Evolutionary conservation across 768 basidiomycete species (phyloP), one percentile per base, ranked within the genome.

Genomic region (Boletus rubropictus): DNA sequence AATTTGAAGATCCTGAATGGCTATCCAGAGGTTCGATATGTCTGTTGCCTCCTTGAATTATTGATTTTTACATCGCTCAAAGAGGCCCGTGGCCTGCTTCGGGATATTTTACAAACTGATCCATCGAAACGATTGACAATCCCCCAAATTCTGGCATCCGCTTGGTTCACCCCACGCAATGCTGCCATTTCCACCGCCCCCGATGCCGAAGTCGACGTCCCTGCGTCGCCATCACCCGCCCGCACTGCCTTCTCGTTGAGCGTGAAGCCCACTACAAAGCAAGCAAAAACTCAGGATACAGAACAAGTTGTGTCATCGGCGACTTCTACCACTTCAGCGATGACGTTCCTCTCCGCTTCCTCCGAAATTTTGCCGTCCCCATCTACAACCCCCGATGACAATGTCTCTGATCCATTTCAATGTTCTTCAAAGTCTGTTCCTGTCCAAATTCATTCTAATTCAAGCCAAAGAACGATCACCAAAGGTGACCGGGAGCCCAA

Each of bases 1-100:
- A 86, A 37, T 98, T 88, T 60, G 90, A 95, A 52, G 89, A 97
- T 60, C 93, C 92, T 7, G 79, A 82, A 48, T 99, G 94, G 93
- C 72, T 98, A 15, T 89, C 90, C 24, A 68, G 76, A 58, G 90
- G 94, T 94, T 51, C 22, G 60, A 65, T 46, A 73, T 61, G 22
- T 39, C 7, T 22, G 5, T 35, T 14, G 14, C 11, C 21, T 25
- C 7, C 21, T 43, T 10, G 22, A 24, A 14, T 17, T 7, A 25
- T 37, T 31, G 29, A 11, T 33, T 56, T 32, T 44, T 56, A 36
- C 51, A 38, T 49, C 7, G 33, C 44, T 27, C 37, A 28, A 63
- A 95, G 95, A 94, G 61, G 79, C 88, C n/a, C 85, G 90, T 36
- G 81, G 87, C 59, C 71, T 99, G 22, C 80, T 98, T 46, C 76